Evolutionary conservation across 1,284 basidiomycete species (phyloP).

Genomic region (Golubevia sp.): DNA sequence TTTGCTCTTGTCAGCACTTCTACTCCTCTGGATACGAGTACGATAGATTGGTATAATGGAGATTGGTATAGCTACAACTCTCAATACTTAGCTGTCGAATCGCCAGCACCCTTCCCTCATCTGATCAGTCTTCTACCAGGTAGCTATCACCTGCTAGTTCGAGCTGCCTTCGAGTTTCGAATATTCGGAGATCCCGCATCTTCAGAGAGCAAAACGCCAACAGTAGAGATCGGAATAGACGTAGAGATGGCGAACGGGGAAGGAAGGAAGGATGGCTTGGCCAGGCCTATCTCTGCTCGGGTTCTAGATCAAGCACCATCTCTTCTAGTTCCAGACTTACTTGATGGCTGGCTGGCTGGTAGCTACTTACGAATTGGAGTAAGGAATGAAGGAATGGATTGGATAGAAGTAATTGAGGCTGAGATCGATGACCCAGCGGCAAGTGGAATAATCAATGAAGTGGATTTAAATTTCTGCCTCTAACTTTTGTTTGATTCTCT

Average conservation of each 20-base stretch:
- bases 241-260: too few relatives aligned
- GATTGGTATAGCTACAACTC: slow-evolving; percentile 36
- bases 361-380: slow-evolving; percentile 20
- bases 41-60: slow-evolving; percentile 27
- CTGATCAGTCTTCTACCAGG: slow-evolving; percentile 16
- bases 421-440: too few relatives aligned
- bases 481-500: too few relatives aligned
- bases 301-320: slow-evolving; percentile 13
- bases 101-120: slow-evolving; percentile 18
- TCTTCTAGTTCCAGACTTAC: slow-evolving; percentile 24
- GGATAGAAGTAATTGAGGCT: background rate
- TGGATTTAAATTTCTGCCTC: too few relatives aligned
- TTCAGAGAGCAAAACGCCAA: slow-evolving; percentile 9
- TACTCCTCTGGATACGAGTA: background rate
- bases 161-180: slow-evolving; percentile 30
- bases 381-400: slow-evolving; percentile 11
- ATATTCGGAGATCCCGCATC: slow-evolving; percentile 29
- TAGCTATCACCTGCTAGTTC: slow-evolving; percentile 17
- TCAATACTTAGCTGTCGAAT: background rate
- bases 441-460: too few relatives aligned
- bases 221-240: slow-evolving; percentile 16
- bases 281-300: background rate
- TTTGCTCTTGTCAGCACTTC: slow-evolving; percentile 19
- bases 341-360: slow-evolving; percentile 27
- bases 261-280: background rate